Evolutionary conservation across 352 stramenopile genomes (phyloP), one percentile per base, ranked within the genome.

Genomic region (Phytophthora tubulina): DNA sequence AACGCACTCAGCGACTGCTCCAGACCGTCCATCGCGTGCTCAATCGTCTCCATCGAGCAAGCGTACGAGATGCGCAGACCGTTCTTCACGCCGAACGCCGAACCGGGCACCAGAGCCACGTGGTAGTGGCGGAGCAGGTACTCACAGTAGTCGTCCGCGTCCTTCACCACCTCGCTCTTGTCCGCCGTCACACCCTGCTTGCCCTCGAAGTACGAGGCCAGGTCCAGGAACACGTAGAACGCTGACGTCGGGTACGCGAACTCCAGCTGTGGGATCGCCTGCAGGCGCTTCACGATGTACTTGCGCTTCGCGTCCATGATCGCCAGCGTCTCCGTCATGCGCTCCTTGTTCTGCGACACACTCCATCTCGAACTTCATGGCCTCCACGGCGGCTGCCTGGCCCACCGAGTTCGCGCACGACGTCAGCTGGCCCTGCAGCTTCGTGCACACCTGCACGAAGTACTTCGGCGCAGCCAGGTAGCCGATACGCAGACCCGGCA

Each of bases 41-140:
- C 69, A 35, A 95, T 79, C 64, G 81, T 88, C 70, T 98, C 94
- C 80, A 97, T 90, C 52, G 93, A 98, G 36, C 94, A 97, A 17
- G 97, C 97, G 83, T 99, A 99, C 77, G 94, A 99, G 65, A 99
- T 96, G 21, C 97, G 94, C 7, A 99, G 76, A 33, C 93, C 96
- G 45, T 96, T 95, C 30, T 92, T 84, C 27, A 96, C 92, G 36
- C 97, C 97, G 79, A 99, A 99, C 39, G 90, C 95, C 21, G 94
- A 97, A 39, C 97, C 97, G 1, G 97, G 97, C 35, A 99, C 96
- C 44, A 99, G 79, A 27, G 97, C 97, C 42, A 99, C 85, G 63
- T 96, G 89, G 77, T 97, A 95, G 30, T 90, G 74, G 66, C 96
- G 86, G 36, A 99, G 84, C 67, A 99, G 73, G 78, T 98, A 97